These are phyloP conservation scores for Coemansia sp. DNA, from an alignment of 192 early-diverging fungal genomes.

Conservation along the genomic window DNA sequence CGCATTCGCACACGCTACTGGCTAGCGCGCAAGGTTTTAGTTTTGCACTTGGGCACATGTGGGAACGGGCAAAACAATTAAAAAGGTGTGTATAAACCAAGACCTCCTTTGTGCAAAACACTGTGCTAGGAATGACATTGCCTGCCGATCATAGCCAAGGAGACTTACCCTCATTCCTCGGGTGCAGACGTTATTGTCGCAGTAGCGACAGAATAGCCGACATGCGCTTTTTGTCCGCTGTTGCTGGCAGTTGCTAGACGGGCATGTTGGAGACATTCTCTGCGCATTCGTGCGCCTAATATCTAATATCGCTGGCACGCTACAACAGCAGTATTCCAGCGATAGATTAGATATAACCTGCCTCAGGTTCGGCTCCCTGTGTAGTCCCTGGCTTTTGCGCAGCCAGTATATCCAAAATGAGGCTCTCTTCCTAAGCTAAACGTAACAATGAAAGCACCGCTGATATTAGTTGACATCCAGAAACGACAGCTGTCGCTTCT, in stretches of 20 bases:
- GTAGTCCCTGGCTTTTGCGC: background rate
- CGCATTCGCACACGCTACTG: background rate
- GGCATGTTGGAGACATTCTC: slow-evolving; percentile 49
- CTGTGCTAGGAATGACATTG: too few relatives aligned
- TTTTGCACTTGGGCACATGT: background rate
- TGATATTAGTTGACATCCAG: background rate
- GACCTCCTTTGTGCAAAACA: too few relatives aligned
- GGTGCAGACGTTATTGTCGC: slow-evolving; percentile 63
- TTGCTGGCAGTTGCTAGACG: slow-evolving; percentile 40
- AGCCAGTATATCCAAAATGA: background rate
- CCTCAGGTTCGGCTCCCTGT: background rate
- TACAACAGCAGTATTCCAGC: background rate
- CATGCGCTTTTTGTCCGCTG: slow-evolving; percentile 63
- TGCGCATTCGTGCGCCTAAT: background rate
- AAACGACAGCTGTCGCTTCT: background rate
- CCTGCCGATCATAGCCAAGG: too few relatives aligned
- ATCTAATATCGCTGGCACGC: background rate
- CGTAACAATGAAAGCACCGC: background rate
- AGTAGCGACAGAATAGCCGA: slow-evolving; percentile 67
- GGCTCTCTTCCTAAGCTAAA: background rate
- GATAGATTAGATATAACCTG: background rate
- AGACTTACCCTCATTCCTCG: slow-evolving; percentile 75
- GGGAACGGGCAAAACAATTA: background rate
- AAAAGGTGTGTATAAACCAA: too few relatives aligned
- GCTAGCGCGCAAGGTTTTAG: background rate